Evolutionary conservation across 495 filamentous ascomycete species (phyloP).

Genomic region (Penicillium samsonianum): DNA sequence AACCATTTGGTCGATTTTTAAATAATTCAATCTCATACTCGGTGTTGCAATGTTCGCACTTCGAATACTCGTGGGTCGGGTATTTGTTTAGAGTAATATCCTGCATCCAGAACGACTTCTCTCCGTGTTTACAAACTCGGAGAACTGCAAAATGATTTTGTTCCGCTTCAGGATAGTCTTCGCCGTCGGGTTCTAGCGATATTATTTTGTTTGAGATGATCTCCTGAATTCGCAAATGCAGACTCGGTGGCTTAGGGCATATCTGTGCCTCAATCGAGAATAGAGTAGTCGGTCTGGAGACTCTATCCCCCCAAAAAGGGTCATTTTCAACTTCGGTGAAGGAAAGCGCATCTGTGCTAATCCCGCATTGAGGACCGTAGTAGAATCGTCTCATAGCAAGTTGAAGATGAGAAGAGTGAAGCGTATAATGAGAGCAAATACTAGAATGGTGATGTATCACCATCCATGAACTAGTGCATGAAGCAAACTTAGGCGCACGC

Average conservation of each 20-base stretch:
- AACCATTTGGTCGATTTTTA: neutral
- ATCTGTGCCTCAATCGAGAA: neutral
- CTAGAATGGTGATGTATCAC: neutral
- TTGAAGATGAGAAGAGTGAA: conserved; percentile 4
- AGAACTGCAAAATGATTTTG: neutral
- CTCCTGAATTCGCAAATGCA: conserved; percentile 5
- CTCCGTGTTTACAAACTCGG: neutral
- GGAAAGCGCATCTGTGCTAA: conserved; percentile 1
- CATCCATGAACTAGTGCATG: neutral
- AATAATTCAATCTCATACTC: neutral
- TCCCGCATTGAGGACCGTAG: neutral
- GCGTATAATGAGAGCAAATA: neutral
- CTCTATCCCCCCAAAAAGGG: neutral
- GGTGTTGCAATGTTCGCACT: neutral
- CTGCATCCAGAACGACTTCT: neutral
- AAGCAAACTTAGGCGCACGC: neutral
- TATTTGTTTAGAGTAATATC: neutral
- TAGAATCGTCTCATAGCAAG: conserved; percentile 1
- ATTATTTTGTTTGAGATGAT: neutral
- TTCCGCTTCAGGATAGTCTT: neutral
- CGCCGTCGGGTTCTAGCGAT: neutral
- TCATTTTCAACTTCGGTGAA: conserved; percentile 1
- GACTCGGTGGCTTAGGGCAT: neutral
- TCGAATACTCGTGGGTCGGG: neutral
- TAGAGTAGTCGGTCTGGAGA: neutral